Percentiles rank a stretch among this genome's conserved stretches.
Evolutionary conservation across 352 stramenopile genomes (phyloP).

Genomic region (Albugo candida): DNA sequence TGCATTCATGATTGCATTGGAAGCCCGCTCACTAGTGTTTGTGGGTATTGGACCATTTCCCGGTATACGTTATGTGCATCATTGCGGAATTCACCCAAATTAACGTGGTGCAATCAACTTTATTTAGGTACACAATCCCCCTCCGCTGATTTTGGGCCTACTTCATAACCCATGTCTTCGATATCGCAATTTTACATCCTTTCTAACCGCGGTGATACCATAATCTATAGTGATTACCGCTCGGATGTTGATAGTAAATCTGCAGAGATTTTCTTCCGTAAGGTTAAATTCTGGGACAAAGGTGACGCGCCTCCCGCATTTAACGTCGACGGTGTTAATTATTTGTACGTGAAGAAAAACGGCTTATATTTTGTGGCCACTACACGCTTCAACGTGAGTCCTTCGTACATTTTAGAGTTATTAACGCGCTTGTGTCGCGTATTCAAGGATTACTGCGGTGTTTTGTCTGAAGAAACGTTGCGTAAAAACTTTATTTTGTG

Average conservation of each 20-base stretch:
- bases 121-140: too few relatives aligned
- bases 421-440: constrained; percentile 87
- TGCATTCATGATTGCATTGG: too few relatives aligned
- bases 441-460: constrained; percentile 99
- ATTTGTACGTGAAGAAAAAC: constrained; percentile 97
- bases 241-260: constrained; percentile 71
- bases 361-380: constrained; percentile 96
- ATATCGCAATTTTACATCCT: constrained; percentile 99
- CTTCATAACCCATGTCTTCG: constrained; percentile 12
- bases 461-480: constrained; percentile 95
- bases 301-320: constrained; percentile 93
- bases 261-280: constrained; percentile 96
- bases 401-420: constrained; percentile 91
- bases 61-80: too few relatives aligned
- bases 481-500: constrained; percentile 99
- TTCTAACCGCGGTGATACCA: constrained; percentile 93
- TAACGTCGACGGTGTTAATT: constrained; percentile 94
- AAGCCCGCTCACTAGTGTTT: too few relatives aligned
- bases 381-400: constrained; percentile 92
- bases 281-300: constrained; percentile 98
- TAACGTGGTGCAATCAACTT: too few relatives aligned
- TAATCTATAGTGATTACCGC: constrained; percentile 95
- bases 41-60: too few relatives aligned
- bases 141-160: too few relatives aligned
- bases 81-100: too few relatives aligned